phyloP scores from a whole-genome alignment of 805 yeast genomes.

The Vanderwaltozyma tropicalis region DNA sequence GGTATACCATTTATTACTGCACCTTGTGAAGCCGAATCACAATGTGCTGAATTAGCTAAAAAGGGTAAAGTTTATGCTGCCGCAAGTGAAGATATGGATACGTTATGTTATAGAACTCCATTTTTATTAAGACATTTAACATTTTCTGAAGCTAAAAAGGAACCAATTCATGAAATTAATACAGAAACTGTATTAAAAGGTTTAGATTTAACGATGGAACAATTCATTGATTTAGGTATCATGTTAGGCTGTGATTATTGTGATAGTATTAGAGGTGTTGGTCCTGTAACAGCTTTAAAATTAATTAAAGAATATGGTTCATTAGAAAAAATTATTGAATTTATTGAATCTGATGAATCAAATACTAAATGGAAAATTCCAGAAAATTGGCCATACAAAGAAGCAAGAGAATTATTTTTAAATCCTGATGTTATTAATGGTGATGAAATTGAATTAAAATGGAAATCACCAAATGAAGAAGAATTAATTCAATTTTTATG shows the following conservation, averaged over 20 bases:
- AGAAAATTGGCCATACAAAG: slow-evolving; percentile 87
- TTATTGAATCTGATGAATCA: slow-evolving; percentile 36
- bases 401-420: slow-evolving; percentile 74
- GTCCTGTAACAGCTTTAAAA: slow-evolving; percentile 89
- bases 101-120: slow-evolving; percentile 85
- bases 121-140: slow-evolving; percentile 78
- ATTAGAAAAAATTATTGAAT: slow-evolving; percentile 66
- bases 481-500: slow-evolving; percentile 79
- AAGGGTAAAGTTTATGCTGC: slow-evolving; percentile 92
- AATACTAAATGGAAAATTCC: slow-evolving; percentile 74
- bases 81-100: slow-evolving; percentile 98
- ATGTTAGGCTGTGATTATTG: slow-evolving; percentile 95
- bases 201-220: slow-evolving; percentile 56
- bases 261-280: slow-evolving; percentile 89
- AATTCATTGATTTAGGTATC: slow-evolving; percentile 86
- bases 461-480: slow-evolving; percentile 82
- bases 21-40: slow-evolving; percentile 98
- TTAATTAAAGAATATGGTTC: slow-evolving; percentile 76
- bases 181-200: slow-evolving; percentile 62
- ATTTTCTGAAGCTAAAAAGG: slow-evolving; percentile 85
- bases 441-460: slow-evolving; percentile 56
- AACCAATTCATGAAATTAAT: slow-evolving; percentile 79
- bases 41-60: slow-evolving; percentile 86
- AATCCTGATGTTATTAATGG: slow-evolving; percentile 70
- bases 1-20: slow-evolving; percentile 92